phyloP scores from a whole-genome alignment of 192 early-diverging fungal species.

The Coemansia sp. region DNA sequence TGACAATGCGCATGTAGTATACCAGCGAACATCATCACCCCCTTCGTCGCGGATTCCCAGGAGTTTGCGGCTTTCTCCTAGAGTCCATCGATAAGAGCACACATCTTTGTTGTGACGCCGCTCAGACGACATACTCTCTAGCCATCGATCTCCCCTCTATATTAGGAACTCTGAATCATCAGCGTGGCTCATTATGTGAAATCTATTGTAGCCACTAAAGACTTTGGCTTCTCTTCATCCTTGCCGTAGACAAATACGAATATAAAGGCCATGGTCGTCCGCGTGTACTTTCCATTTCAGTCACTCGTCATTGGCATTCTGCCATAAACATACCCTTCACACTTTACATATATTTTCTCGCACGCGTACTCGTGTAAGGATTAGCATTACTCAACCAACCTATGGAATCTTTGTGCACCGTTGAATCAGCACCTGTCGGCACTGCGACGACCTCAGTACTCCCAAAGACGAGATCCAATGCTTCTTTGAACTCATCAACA shows the following conservation, averaged over 20 bases:
- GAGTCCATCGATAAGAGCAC: slow-evolving; percentile 1
- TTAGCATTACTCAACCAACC: neutral
- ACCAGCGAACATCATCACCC: neutral
- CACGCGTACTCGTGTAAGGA: neutral
- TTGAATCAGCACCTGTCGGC: neutral
- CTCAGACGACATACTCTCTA: neutral
- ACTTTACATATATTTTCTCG: neutral
- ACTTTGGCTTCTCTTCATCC: neutral
- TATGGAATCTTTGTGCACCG: neutral
- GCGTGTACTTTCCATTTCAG: neutral
- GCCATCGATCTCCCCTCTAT: neutral
- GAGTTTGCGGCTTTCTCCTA: neutral
- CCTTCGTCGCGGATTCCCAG: neutral
- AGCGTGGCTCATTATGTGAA: neutral
- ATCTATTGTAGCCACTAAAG: neutral
- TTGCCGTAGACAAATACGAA: neutral
- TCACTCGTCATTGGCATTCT: neutral
- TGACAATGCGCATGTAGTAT: neutral
- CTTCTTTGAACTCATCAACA: slow-evolving; percentile 18
- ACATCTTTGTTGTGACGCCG: neutral
- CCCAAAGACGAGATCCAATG: slow-evolving; percentile 20
- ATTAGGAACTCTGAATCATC: neutral
- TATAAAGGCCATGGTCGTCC: neutral
- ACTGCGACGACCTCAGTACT: neutral
- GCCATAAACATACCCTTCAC: neutral